A percentile compares a stretch with the other conserved stretches of the same genome.
Evolutionary conservation across 225 moss, liverwort and hornwort species (phyloP).

Genomic region (Takakia lepidozioides): DNA sequence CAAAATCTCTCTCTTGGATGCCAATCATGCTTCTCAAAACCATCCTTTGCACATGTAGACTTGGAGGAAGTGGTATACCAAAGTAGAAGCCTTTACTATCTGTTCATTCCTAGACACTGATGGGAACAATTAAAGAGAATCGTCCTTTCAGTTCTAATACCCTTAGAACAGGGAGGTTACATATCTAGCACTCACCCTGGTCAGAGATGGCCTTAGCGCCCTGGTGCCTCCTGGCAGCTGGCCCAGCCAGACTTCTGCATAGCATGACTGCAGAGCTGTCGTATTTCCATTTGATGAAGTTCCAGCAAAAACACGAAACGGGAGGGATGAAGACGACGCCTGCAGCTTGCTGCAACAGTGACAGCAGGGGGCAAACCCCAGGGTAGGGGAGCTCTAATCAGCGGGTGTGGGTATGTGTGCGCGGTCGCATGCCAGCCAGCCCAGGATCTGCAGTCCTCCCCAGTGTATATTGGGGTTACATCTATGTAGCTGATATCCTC

Average conservation of each 20-base stretch:
- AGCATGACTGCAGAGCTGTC: constrained; percentile 55
- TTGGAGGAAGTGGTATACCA: too few species aligned
- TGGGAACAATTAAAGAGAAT: too few species aligned
- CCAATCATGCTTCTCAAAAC: too few species aligned
- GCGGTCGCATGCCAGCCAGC: constrained; percentile 83
- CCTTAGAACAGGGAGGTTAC: too few species aligned
- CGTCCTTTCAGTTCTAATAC: too few species aligned
- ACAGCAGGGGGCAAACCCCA: constrained; percentile 86
- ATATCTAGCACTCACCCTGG: constrained; percentile 19
- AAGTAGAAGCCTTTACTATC: too few species aligned
- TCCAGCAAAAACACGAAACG: constrained; percentile 82
- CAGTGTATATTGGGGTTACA: constrained; percentile 51
- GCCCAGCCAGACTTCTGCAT: constrained; percentile 74
- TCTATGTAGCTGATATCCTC: constrained; percentile 36
- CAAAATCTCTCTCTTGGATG: too few species aligned
- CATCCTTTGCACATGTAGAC: too few species aligned
- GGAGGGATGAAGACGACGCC: constrained; percentile 86
- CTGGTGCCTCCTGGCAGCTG: constrained; percentile 32
- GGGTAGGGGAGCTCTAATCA: constrained; percentile 53
- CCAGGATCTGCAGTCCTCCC: constrained; percentile 99
- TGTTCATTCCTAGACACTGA: too few species aligned
- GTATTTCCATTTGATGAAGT: constrained; percentile 50
- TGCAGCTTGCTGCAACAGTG: constrained; percentile 99
- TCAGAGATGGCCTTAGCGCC: constrained; percentile 19
- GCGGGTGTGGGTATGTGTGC: constrained; percentile 73